A percentile compares a stretch with the other conserved stretches of the same genome.
Conservation (phyloP, 2,329 filamentous ascomycete species). For the Monosporascus cannonballus region DNA sequence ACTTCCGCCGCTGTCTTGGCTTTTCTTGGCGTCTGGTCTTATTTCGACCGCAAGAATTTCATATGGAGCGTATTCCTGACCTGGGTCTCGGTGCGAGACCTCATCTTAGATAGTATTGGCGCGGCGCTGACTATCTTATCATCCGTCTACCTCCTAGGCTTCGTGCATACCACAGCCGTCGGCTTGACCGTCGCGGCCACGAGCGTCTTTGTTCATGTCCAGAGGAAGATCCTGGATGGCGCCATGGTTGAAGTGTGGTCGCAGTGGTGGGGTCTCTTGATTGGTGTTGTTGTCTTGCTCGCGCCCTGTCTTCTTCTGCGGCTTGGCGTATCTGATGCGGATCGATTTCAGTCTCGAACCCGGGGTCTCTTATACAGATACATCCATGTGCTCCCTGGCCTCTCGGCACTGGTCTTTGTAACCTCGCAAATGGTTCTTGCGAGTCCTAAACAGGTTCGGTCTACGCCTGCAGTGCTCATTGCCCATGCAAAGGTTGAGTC, state of each 20-base stretch:
- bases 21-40: conserved; percentile 23
- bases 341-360: conserved; percentile 1
- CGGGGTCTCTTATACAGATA: conserved; percentile 12
- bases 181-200: conserved; percentile 18
- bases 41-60: conserved; percentile 19
- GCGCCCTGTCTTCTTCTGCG: conserved; percentile 18
- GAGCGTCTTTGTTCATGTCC: conserved; percentile 19
- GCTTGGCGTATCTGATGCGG: conserved; percentile 5
- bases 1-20: conserved; percentile 16
- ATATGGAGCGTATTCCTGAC: conserved; percentile 25
- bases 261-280: conserved; percentile 12
- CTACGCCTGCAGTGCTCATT: conserved; percentile 33
- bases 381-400: conserved; percentile 11
- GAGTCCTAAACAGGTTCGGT: conserved; percentile 4
- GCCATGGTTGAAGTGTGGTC: conserved; percentile 18
- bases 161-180: conserved; percentile 21
- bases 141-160: conserved; percentile 19
- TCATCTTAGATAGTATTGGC: conserved; percentile 23
- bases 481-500: conserved; percentile 39
- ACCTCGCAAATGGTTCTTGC: conserved; percentile 13
- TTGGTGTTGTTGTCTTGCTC: conserved; percentile 16
- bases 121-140: conserved; percentile 19
- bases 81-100: conserved; percentile 21
- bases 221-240: conserved; percentile 16
- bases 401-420: conserved; percentile 14